Evolutionary conservation across 495 filamentous ascomycete genomes (phyloP).

Genomic region (Xylaria telfairii): DNA sequence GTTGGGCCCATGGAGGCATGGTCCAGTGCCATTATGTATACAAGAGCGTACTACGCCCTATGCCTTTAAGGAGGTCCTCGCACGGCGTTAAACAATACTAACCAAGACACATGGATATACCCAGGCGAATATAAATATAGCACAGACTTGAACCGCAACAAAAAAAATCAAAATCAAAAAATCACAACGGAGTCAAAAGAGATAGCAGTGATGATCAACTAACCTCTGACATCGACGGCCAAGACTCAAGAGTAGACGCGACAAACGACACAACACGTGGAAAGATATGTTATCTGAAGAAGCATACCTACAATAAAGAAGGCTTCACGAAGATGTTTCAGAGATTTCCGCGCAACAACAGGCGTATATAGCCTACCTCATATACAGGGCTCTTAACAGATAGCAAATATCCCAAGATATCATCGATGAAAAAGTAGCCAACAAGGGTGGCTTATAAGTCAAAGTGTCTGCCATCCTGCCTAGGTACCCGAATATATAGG

Average conservation of each 20-base stretch:
- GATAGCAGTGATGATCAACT: not conserved
- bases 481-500: not conserved
- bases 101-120: too few relatives aligned
- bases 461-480: not conserved
- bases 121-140: too few relatives aligned
- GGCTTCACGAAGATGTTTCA: too few relatives aligned
- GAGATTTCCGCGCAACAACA: too few relatives aligned
- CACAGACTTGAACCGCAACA: too few relatives aligned
- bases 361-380: too few relatives aligned
- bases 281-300: too few relatives aligned
- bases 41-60: conserved; percentile 39
- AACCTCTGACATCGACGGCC: not conserved
- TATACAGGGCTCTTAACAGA: too few relatives aligned
- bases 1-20: not conserved
- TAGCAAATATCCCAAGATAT: too few relatives aligned
- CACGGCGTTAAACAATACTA: conserved; percentile 1
- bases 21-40: not conserved
- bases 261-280: too few relatives aligned
- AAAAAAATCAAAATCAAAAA: too few relatives aligned
- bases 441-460: not conserved
- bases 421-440: not conserved
- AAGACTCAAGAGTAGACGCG: not conserved
- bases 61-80: conserved; percentile 37
- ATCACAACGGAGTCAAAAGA: not conserved
- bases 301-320: too few relatives aligned